phyloP scores from a whole-genome alignment of 306 rosid genomes.

The Prunus davidiana region DNA sequence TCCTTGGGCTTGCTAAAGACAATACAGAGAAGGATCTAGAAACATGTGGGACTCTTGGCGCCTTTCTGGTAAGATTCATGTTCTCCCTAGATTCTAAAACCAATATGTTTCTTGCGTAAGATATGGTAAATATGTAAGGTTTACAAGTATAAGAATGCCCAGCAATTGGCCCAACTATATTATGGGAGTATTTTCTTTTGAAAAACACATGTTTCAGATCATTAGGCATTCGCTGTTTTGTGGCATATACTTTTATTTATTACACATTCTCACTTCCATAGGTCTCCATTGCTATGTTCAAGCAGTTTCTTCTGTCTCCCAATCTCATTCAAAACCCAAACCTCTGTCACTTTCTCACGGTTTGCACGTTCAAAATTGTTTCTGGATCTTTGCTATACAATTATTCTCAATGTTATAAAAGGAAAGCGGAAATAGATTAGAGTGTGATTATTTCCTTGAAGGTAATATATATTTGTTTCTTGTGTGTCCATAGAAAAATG shows the following conservation, averaged over 20 bases:
- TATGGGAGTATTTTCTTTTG: not conserved
- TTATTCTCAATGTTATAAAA: not conserved
- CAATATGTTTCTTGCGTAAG: not conserved
- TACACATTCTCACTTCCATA: not conserved
- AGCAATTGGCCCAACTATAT: not conserved
- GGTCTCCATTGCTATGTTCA: not conserved
- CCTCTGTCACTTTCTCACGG: not conserved
- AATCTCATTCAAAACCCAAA: not conserved
- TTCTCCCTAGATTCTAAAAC: not conserved
- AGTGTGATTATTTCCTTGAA: conserved; percentile 10
- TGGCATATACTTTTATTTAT: not conserved
- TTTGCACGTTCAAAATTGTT: not conserved
- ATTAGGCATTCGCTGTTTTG: not conserved
- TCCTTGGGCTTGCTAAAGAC: conserved; percentile 63
- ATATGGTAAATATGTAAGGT: not conserved
- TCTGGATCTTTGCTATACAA: not conserved
- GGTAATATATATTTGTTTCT: conserved; percentile 23
- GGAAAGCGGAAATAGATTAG: not conserved
- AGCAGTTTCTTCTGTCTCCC: not conserved
- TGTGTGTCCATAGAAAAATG: conserved; percentile 51
- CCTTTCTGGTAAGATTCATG: conserved; percentile 61
- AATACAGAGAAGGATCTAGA: conserved; percentile 76
- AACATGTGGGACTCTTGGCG: conserved; percentile 85
- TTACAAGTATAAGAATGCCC: not conserved
- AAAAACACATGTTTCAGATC: not conserved